phyloP scores from a whole-genome alignment of 2,329 filamentous ascomycete species.

The Calonectria ilicicola region DNA sequence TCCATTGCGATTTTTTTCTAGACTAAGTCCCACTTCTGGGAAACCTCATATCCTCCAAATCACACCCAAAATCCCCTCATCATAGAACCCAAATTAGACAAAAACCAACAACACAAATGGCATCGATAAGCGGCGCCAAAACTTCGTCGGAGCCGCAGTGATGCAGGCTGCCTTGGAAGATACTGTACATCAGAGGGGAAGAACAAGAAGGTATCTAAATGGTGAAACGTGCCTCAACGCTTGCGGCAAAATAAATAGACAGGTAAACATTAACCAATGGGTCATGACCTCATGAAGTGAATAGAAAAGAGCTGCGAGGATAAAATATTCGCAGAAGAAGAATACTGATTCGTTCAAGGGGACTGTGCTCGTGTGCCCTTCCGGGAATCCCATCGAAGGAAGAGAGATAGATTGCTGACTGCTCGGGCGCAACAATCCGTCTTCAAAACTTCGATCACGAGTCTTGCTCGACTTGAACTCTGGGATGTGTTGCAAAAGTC shows the following conservation, averaged over 20 bases:
- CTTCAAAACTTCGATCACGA: conserved; percentile 15
- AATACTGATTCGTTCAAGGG: conserved; percentile 14
- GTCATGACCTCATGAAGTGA: conserved; percentile 50
- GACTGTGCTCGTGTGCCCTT: conserved; percentile 24
- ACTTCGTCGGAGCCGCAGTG: conserved; percentile 38
- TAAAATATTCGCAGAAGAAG: conserved; percentile 20
- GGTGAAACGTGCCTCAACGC: conserved; percentile 31
- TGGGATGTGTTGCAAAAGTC: conserved; percentile 31
- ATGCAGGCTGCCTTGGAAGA: conserved; percentile 42
- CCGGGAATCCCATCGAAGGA: conserved; percentile 37
- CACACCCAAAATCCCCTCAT: conserved; percentile 13
- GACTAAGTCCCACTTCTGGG: conserved; percentile 23
- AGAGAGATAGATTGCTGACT: conserved; percentile 33
- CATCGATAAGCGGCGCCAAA: conserved; percentile 12
- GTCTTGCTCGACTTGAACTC: conserved; percentile 26
- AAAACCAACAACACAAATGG: conserved; percentile 25
- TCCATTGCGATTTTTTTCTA: conserved; percentile 38
- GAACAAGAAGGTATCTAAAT: conserved; percentile 27
- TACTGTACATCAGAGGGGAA: conserved; percentile 47
- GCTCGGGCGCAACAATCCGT: conserved; percentile 23
- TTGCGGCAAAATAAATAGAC: conserved; percentile 38
- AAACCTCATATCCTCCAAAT: conserved; percentile 11
- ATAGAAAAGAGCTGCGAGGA: conserved; percentile 28
- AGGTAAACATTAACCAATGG: conserved; percentile 50
- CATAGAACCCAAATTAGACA: background rate